Percentiles rank a stretch among this genome's conserved stretches.
Evolutionary conservation across 106 monocot genomes (phyloP).

Genomic region (Phalaenopsis aphrodite): DNA sequence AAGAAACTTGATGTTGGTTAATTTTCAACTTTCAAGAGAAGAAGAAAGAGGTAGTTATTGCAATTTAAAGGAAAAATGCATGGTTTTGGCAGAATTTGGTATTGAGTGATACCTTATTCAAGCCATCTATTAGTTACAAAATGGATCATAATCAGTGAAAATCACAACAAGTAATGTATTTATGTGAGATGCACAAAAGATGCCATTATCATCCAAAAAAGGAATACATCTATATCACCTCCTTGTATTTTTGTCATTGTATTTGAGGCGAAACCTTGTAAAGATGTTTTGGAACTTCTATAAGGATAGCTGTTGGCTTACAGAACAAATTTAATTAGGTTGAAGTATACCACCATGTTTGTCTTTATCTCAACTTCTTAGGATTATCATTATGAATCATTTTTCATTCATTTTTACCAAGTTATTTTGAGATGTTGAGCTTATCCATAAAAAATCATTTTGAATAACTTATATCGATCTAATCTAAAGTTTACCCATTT

Average conservation of each 20-base stretch:
- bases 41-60: neutral
- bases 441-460: too few species aligned
- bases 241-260: neutral
- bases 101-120: neutral
- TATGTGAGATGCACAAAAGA: neutral
- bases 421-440: too few species aligned
- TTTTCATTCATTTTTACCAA: too few species aligned
- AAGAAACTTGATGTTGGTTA: neutral
- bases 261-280: neutral
- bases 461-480: too few species aligned
- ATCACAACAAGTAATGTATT: neutral
- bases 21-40: neutral
- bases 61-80: neutral
- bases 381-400: too few species aligned
- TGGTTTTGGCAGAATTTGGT: neutral
- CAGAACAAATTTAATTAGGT: neutral
- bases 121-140: neutral
- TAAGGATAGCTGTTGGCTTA: neutral
- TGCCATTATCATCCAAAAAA: neutral
- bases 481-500: too few species aligned
- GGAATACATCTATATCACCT: neutral
- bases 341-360: too few species aligned
- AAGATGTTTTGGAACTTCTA: neutral
- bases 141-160: neutral
- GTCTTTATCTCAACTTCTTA: too few species aligned